phyloP scores from a whole-genome alignment of 2,329 filamentous ascomycete genomes.

The Ascochyta pisi region DNA sequence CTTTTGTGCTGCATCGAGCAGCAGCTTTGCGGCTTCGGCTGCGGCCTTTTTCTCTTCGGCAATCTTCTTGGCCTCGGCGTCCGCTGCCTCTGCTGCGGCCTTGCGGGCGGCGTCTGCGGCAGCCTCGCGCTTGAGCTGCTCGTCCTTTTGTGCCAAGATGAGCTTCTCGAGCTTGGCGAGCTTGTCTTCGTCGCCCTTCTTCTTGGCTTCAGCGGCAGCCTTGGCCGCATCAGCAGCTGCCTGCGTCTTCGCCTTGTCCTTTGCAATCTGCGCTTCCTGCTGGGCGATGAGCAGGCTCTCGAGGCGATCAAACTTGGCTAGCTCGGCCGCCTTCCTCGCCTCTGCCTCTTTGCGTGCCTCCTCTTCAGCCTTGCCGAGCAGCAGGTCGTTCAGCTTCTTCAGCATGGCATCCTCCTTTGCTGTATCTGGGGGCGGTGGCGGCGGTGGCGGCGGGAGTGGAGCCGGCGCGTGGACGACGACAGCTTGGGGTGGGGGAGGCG shows the following conservation, averaged over 20 bases:
- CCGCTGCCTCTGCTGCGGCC: conserved; percentile 57
- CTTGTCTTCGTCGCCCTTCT: conserved; percentile 47
- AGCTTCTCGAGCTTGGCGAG: conserved; percentile 47
- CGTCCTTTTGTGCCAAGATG: conserved; percentile 52
- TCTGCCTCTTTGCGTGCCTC: conserved; percentile 36
- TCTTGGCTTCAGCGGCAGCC: conserved; percentile 36
- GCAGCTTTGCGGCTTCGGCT: conserved; percentile 35
- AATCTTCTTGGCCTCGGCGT: conserved; percentile 59
- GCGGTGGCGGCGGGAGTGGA: conserved; percentile 26
- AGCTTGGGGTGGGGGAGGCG: conserved; percentile 21
- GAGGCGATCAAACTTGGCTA: conserved; percentile 47
- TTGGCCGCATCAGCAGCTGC: conserved; percentile 38
- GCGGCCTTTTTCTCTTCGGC: conserved; percentile 55
- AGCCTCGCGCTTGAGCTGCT: conserved; percentile 47
- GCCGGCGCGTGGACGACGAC: conserved; percentile 19
- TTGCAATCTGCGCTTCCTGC: conserved; percentile 45
- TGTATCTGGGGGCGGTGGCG: conserved; percentile 29
- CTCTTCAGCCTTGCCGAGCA: conserved; percentile 40
- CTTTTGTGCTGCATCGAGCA: conserved; percentile 41
- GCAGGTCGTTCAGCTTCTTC: conserved; percentile 37
- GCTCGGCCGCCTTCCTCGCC: conserved; percentile 42
- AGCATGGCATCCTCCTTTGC: conserved; percentile 43
- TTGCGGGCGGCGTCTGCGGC: conserved; percentile 40
- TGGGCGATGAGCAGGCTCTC: conserved; percentile 46
- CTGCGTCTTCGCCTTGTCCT: conserved; percentile 45